phyloP scores from a whole-genome alignment of 345 rosid genomes.

The Hypericum perforatum region DNA sequence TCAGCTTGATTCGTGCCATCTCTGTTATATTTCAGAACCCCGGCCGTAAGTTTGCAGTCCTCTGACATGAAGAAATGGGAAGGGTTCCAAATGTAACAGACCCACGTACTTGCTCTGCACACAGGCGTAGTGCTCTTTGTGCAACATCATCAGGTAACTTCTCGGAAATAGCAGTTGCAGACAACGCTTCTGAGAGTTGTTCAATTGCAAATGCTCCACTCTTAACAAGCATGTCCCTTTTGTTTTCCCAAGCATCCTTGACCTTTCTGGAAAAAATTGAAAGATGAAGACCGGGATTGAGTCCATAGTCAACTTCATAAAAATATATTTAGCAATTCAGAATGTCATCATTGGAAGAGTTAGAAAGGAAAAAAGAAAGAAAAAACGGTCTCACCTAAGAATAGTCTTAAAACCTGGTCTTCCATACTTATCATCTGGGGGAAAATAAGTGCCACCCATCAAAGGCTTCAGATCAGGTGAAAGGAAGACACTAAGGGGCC shows the following conservation, averaged over 20 bases:
- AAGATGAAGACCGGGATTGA: neutral
- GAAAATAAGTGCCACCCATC: slow-evolving; percentile 97
- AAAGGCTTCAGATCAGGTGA: slow-evolving; percentile 91
- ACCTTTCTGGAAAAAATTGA: slow-evolving; percentile 49
- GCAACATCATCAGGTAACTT: slow-evolving; percentile 60
- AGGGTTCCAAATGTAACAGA: neutral
- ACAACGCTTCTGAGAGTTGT: slow-evolving; percentile 76
- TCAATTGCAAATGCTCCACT: slow-evolving; percentile 78
- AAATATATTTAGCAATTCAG: too few relatives aligned
- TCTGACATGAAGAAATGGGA: neutral
- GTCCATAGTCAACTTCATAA: too few relatives aligned
- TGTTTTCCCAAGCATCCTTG: slow-evolving; percentile 70
- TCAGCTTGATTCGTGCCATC: too few relatives aligned
- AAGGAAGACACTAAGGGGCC: slow-evolving; percentile 88
- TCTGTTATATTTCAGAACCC: too few relatives aligned
- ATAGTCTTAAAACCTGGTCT: slow-evolving; percentile 90
- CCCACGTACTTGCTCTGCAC: slow-evolving; percentile 72
- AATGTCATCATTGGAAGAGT: neutral
- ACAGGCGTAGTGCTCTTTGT: slow-evolving; percentile 37
- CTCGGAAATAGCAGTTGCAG: slow-evolving; percentile 46
- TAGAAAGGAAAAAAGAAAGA: neutral
- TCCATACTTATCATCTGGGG: slow-evolving; percentile 79
- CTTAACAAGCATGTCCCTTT: slow-evolving; percentile 56
- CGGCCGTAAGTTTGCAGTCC: too few relatives aligned
- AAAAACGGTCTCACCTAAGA: slow-evolving; percentile 34